A percentile compares a stretch with the other conserved stretches of the same genome.
These are phyloP conservation scores for Colletotrichum sp. DNA, from an alignment of 2,329 filamentous ascomycete species.

Conservation along the genomic window DNA sequence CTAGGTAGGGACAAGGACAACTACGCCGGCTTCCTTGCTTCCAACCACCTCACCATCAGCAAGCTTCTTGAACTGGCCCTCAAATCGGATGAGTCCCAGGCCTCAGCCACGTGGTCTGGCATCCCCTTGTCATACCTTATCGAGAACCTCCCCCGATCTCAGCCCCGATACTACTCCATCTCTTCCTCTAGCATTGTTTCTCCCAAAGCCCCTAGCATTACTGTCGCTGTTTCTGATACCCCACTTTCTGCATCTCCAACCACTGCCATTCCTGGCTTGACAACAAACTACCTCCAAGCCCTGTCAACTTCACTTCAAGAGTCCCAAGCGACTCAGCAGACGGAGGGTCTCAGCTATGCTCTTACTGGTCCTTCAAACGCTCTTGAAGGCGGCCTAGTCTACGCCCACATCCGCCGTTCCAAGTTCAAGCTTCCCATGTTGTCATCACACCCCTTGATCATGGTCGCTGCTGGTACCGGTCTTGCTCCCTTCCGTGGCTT, in stretches of 20 bases:
- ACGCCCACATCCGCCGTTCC: conserved; percentile 34
- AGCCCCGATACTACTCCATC: conserved; percentile 66
- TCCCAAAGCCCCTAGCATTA: conserved; percentile 6
- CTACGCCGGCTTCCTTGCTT: conserved; percentile 23
- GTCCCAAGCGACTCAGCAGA: neutral
- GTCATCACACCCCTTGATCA: conserved; percentile 49
- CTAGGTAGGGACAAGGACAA: conserved; percentile 39
- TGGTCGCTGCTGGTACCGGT: conserved; percentile 56
- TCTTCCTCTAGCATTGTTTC: conserved; percentile 54
- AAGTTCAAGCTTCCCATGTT: conserved; percentile 48
- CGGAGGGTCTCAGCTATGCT: neutral
- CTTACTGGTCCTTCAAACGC: neutral
- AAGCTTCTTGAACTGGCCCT: conserved; percentile 25
- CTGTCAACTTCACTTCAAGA: neutral
- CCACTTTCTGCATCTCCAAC: conserved; percentile 30
- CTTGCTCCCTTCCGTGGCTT: conserved; percentile 46
- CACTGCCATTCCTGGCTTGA: conserved; percentile 25
- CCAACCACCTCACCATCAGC: conserved; percentile 29
- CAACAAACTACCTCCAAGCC: conserved; percentile 31
- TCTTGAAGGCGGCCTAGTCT: conserved; percentile 30
- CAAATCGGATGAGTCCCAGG: conserved; percentile 1
- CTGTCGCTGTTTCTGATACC: conserved; percentile 7
- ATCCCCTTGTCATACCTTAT: conserved; percentile 56
- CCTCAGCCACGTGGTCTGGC: conserved; percentile 20
- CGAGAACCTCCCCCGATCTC: conserved; percentile 59